phyloP scores from a whole-genome alignment of 2,329 filamentous ascomycete species.

The Diatrype stigma region DNA sequence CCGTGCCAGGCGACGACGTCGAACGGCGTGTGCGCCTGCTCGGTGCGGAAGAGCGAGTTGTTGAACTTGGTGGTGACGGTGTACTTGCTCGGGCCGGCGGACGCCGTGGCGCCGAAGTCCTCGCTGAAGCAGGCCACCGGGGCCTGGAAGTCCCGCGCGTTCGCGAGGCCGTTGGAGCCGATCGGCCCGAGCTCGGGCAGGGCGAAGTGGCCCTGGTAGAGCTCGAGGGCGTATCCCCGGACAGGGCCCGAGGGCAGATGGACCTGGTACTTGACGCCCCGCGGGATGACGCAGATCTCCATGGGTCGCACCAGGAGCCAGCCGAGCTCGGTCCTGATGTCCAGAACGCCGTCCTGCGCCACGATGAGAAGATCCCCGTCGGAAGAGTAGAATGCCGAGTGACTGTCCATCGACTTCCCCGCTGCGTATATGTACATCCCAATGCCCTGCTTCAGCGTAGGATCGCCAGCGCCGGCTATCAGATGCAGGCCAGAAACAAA shows the following conservation, averaged over 20 bases:
- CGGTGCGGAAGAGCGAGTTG: conserved; percentile 57
- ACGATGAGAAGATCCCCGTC: conserved; percentile 68
- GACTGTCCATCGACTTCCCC: conserved; percentile 64
- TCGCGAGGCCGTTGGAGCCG: conserved; percentile 59
- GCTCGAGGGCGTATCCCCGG: conserved; percentile 61
- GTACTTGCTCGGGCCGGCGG: conserved; percentile 29
- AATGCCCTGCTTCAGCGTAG: conserved; percentile 65
- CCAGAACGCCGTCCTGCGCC: conserved; percentile 59
- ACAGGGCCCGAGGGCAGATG: conserved; percentile 41
- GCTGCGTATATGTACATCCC: conserved; percentile 70
- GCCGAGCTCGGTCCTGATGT: conserved; percentile 66
- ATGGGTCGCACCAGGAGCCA: conserved; percentile 60
- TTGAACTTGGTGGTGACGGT: conserved; percentile 57
- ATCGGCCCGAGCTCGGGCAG: conserved; percentile 61
- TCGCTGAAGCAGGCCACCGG: conserved; percentile 59
- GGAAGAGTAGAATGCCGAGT: conserved; percentile 71
- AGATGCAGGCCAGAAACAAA: conserved; percentile 53
- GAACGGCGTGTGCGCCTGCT: conserved; percentile 61
- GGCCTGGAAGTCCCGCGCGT: conserved; percentile 61
- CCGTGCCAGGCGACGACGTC: conserved; percentile 71
- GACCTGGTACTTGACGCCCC: conserved; percentile 62
- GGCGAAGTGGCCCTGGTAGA: conserved; percentile 59
- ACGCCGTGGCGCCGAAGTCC: conserved; percentile 34
- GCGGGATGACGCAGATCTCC: conserved; percentile 64
- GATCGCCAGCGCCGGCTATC: conserved; percentile 69